Base-by-base conservation (phyloP, 2,329 filamentous ascomycete genomes). In the Teratosphaeria epicoccoides region DNA sequence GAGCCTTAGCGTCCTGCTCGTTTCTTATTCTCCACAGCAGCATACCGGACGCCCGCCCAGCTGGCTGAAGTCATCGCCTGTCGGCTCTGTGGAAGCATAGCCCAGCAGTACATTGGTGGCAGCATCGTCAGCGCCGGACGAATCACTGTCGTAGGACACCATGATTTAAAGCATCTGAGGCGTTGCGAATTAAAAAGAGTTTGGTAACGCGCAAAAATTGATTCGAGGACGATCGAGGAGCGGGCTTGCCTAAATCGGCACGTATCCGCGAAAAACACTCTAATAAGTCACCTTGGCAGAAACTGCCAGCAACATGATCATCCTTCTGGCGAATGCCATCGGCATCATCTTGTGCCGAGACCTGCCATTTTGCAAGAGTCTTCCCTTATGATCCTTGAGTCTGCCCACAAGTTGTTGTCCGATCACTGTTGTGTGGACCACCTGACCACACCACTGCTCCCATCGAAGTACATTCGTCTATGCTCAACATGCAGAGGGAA, bases 91-190 rank as follows among this genome's bases (percentile, higher is more conserved):
- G 1, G 87, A 86, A 2, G 88, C 87, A 68, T 95, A 98, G 4
- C 93, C 93, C 11, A 98, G 78, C 1, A 96, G 80, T 2, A 96
- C 89, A 59, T 86, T 88, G 6, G 93, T 97, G 68, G 88, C 84
- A 17, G 83, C 85, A 55, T 82, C 88, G 46, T 81, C 79, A 43
- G 81, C 86, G 33, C 75, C 82, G 62, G 87, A 91, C 1, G 84
- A 88, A 62, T 96, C 90, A 66, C 87, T 94, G 61, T 95, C 88
- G 72, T 95, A 94, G 14, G 81, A 76, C 52, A 84, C 60, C 62
- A 64, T 64, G 22, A n/a, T 49, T 49, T n/a, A n/a, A n/a, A n/a
- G n/a, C n/a, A n/a, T n/a, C 14, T n/a, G 20, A 23, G 3, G 17
- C 23, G 14, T 7, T 40, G 14, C n/a, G n/a, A 40, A 40, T 2